Percentiles rank a stretch among this genome's conserved stretches.
These are phyloP conservation scores for Pestalotiopsis sp. DNA, from an alignment of 2,329 filamentous ascomycete species.

Conservation along the genomic window DNA sequence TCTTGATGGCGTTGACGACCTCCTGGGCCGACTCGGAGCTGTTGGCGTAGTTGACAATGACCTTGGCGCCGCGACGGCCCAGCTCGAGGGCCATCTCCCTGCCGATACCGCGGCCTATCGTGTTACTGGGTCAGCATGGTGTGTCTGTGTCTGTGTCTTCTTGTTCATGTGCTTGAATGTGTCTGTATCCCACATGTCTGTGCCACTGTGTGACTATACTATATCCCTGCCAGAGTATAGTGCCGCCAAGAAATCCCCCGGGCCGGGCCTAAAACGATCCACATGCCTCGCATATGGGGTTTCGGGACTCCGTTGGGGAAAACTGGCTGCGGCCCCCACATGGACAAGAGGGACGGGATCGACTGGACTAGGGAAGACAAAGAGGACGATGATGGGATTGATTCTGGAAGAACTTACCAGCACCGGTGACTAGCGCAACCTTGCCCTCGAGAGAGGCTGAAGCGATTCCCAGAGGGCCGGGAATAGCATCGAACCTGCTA, in stretches of 20 bases:
- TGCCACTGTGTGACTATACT: conserved; percentile 2
- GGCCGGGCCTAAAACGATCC: conserved; percentile 1
- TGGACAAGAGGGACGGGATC: neutral
- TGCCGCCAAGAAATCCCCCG: neutral
- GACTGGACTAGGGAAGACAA: neutral
- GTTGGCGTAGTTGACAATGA: conserved; percentile 71
- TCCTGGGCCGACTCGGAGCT: conserved; percentile 65
- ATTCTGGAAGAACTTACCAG: conserved; percentile 34
- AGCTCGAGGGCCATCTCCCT: conserved; percentile 69
- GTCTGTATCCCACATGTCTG: neutral
- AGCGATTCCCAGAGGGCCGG: conserved; percentile 40
- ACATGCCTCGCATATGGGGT: too few relatives aligned
- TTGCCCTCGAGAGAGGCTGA: conserved; percentile 42
- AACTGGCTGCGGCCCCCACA: neutral
- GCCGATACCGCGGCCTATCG: conserved; percentile 64
- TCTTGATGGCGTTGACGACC: conserved; percentile 68
- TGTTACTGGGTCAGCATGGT: conserved; percentile 16
- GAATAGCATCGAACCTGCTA: conserved; percentile 40
- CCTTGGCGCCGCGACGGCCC: conserved; percentile 66
- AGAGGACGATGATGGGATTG: neutral
- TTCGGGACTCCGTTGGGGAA: conserved; percentile 17
- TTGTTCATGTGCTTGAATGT: neutral
- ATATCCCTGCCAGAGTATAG: neutral
- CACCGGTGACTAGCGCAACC: conserved; percentile 41
- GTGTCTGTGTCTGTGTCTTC: neutral